Conservation (phyloP, 768 basidiomycete genomes). For the Saitozyma sp. region DNA sequence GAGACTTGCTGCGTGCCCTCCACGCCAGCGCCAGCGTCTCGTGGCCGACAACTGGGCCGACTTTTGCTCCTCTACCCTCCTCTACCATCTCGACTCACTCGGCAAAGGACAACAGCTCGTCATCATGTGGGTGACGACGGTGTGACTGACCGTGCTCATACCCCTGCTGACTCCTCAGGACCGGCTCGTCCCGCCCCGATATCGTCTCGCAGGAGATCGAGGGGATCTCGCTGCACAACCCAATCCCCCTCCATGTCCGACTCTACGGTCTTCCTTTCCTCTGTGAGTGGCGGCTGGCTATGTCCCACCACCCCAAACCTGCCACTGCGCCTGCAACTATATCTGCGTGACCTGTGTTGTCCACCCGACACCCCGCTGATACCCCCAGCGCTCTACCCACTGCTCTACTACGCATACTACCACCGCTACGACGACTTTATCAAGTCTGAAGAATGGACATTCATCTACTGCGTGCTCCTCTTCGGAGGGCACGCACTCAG, state of each 20-base stretch:
- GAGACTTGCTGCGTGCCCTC: neutral
- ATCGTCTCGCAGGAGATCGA: constrained; percentile 53
- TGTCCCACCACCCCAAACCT: neutral
- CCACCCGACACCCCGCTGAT: neutral
- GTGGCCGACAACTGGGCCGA: too few relatives aligned
- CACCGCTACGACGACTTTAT: constrained; percentile 88
- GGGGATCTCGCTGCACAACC: constrained; percentile 52
- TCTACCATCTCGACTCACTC: neutral
- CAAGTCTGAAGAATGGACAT: constrained; percentile 95
- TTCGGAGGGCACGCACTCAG: constrained; percentile 86
- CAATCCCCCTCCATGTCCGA: constrained; percentile 47
- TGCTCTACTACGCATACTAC: constrained; percentile 75
- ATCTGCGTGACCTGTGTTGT: neutral
- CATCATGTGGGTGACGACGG: neutral
- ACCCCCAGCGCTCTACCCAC: constrained; percentile 49
- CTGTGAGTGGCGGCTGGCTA: constrained; percentile 22
- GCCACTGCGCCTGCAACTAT: neutral
- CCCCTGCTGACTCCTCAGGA: neutral
- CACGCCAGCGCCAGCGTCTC: neutral
- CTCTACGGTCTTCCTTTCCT: constrained; percentile 55
- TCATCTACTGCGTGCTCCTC: constrained; percentile 81
- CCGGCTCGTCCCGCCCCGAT: constrained; percentile 12
- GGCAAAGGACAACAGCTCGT: neutral
- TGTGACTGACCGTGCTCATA: constrained; percentile 6
- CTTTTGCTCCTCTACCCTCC: too few relatives aligned